These are phyloP conservation scores for Epichloe typhina DNA, from an alignment of 2,329 filamentous ascomycete species.

Conservation along the genomic window DNA sequence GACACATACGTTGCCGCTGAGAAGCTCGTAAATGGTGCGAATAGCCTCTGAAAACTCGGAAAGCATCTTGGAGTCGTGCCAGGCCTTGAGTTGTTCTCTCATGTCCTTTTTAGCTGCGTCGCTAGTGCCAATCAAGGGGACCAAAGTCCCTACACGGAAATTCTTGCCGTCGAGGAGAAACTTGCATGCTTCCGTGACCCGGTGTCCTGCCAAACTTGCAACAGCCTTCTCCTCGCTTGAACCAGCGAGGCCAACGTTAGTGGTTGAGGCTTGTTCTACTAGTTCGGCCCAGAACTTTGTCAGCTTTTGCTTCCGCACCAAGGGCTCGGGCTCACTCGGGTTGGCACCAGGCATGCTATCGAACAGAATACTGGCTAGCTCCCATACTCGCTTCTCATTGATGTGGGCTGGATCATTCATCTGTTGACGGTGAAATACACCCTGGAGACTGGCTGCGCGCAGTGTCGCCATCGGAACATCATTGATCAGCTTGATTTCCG, in stretches of 20 bases:
- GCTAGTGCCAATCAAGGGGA: constrained; percentile 70
- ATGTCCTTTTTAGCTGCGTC: constrained; percentile 61
- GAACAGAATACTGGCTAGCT: constrained; percentile 75
- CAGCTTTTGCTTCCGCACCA: constrained; percentile 48
- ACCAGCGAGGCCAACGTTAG: constrained; percentile 42
- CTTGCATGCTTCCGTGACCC: constrained; percentile 71
- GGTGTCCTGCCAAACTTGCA: constrained; percentile 63
- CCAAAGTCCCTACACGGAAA: constrained; percentile 70
- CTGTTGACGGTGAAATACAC: constrained; percentile 28
- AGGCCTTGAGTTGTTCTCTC: constrained; percentile 65
- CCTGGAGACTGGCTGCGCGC: constrained; percentile 20
- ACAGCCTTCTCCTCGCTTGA: constrained; percentile 74
- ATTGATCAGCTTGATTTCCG: constrained; percentile 38
- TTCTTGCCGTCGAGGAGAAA: constrained; percentile 63
- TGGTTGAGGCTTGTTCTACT: constrained; percentile 45
- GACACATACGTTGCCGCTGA: constrained; percentile 75
- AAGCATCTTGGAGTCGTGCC: constrained; percentile 70
- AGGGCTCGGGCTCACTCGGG: constrained; percentile 24
- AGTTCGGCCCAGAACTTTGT: constrained; percentile 52
- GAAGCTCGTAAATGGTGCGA: constrained; percentile 76
- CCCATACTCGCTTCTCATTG: constrained; percentile 71
- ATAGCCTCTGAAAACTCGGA: constrained; percentile 79
- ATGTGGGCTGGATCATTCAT: constrained; percentile 30
- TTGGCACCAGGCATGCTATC: constrained; percentile 44
- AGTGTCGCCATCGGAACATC: constrained; percentile 48